Conservation (phyloP, 2,329 filamentous ascomycete species). For the Arthroderma sp. region DNA sequence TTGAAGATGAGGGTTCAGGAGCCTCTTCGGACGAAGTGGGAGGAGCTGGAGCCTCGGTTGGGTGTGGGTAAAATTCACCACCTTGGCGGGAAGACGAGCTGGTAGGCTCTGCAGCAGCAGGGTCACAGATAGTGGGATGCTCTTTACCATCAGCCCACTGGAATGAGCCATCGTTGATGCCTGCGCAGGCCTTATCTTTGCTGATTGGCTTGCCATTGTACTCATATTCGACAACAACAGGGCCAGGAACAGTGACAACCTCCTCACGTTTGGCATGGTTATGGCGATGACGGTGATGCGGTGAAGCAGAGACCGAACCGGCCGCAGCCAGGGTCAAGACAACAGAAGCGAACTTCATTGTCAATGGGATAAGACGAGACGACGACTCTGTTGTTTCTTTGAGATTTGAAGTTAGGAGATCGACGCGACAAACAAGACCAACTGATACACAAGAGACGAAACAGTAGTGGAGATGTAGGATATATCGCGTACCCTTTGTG, state of each 20-base stretch:
- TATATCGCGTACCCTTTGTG: too few relatives aligned
- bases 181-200: constrained; percentile 52
- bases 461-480: too few relatives aligned
- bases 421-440: too few relatives aligned
- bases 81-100: constrained; percentile 1
- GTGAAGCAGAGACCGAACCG: constrained; percentile 14
- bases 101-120: background rate
- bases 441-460: too few relatives aligned
- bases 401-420: too few relatives aligned
- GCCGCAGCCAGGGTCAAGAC: constrained; percentile 30
- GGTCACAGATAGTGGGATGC: constrained; percentile 39
- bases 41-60: constrained; percentile 17
- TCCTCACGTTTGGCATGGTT: constrained; percentile 27
- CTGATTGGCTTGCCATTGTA: constrained; percentile 52
- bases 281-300: constrained; percentile 28
- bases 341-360: constrained; percentile 31
- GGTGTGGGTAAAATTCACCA: constrained; percentile 11
- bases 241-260: constrained; percentile 44
- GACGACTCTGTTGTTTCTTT: background rate
- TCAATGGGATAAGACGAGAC: background rate
- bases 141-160: constrained; percentile 53
- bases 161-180: constrained; percentile 54
- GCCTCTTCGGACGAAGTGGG: constrained; percentile 15
- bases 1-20: constrained; percentile 10
- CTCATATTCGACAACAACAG: constrained; percentile 58